These are phyloP conservation scores for Candida tibetensis DNA, from an alignment of 805 yeast genomes.

Conservation along the genomic window DNA sequence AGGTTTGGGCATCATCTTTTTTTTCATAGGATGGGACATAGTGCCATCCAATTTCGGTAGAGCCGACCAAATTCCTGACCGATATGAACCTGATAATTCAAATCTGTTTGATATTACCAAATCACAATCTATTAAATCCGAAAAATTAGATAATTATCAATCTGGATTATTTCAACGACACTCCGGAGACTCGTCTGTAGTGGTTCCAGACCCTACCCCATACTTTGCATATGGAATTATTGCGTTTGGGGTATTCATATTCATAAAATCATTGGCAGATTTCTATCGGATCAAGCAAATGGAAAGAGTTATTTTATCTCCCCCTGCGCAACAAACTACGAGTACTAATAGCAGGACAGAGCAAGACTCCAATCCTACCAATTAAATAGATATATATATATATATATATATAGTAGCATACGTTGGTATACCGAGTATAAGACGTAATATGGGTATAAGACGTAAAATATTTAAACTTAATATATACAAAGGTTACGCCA, in stretches of 20 bases:
- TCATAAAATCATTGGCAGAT: conserved; percentile 66
- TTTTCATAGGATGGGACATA: conserved; percentile 54
- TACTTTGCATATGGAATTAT: conserved; percentile 62
- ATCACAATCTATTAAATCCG: conserved; percentile 26
- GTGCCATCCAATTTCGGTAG: conserved; percentile 41
- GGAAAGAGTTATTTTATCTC: conserved; percentile 60
- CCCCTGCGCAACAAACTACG: conserved; percentile 24
- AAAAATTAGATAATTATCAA: conserved; percentile 26
- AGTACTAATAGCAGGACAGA: conserved; percentile 9
- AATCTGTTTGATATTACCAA: conserved; percentile 31
- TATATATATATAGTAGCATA: not conserved
- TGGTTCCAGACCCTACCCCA: conserved; percentile 55
- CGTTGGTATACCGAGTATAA: too few relatives aligned
- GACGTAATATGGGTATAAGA: too few relatives aligned
- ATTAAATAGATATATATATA: not conserved
- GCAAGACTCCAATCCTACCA: not conserved
- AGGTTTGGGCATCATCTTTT: conserved; percentile 83
- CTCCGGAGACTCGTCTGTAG: conserved; percentile 45
- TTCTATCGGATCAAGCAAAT: conserved; percentile 72
- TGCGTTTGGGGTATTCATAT: conserved; percentile 63
- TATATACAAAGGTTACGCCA: conserved; percentile 31
- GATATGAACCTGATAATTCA: conserved; percentile 34
- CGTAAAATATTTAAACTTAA: not conserved
- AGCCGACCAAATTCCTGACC: conserved; percentile 31
- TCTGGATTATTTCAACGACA: conserved; percentile 28